Evolutionary conservation across 2,329 filamentous ascomycete genomes (phyloP).

Genomic region (Talaromyces sp.): DNA sequence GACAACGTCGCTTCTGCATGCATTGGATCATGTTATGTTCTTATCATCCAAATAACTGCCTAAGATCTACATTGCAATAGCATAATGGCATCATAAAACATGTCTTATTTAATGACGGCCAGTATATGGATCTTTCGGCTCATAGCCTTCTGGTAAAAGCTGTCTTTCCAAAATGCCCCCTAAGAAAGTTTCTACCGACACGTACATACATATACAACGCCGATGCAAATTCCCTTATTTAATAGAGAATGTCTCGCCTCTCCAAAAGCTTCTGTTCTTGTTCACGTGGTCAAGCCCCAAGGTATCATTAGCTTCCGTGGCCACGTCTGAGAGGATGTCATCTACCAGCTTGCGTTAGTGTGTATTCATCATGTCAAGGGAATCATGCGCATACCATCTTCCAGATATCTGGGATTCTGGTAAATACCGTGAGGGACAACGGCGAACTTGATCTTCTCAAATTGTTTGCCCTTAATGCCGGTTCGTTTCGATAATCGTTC

Average conservation of each 20-base stretch:
- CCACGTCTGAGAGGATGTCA: slow-evolving; percentile 50
- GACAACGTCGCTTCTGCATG: neutral
- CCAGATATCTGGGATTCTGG: slow-evolving; percentile 75
- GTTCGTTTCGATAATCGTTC: slow-evolving; percentile 90
- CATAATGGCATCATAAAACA: neutral
- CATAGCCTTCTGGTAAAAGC: neutral
- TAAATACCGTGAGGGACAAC: slow-evolving; percentile 68
- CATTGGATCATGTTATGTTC: neutral
- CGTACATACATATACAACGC: slow-evolving; percentile 10
- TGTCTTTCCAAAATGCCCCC: neutral
- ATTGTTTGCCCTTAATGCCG: slow-evolving; percentile 94
- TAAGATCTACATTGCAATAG: neutral
- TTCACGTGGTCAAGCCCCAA: slow-evolving; percentile 66
- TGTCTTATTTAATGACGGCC: neutral
- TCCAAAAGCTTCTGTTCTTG: slow-evolving; percentile 59
- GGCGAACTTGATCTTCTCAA: slow-evolving; percentile 98
- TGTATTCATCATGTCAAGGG: neutral
- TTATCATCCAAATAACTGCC: neutral
- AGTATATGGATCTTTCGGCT: neutral
- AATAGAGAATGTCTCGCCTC: slow-evolving; percentile 64
- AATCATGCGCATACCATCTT: slow-evolving; percentile 66
- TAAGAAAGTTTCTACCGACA: neutral
- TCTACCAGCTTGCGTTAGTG: slow-evolving; percentile 28
- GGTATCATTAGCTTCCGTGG: slow-evolving; percentile 77
- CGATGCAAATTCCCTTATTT: slow-evolving; percentile 38